These are phyloP conservation scores for Malus sieversii DNA, from an alignment of 306 rosid genomes.

Conservation along the genomic window DNA sequence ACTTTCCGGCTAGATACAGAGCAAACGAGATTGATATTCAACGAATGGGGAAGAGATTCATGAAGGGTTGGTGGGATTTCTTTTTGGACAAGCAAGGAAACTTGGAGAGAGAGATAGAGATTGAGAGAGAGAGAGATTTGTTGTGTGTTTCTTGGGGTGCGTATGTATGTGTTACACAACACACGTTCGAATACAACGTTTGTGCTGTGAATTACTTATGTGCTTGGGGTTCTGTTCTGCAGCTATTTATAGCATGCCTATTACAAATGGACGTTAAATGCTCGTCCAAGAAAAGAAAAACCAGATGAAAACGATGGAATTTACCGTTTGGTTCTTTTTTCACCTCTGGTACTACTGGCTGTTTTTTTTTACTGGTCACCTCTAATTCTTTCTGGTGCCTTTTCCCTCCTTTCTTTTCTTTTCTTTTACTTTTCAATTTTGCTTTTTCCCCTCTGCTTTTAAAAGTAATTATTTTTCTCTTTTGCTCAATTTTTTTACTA, in stretches of 20 bases:
- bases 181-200: slow-evolving; percentile 32
- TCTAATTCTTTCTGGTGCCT: neutral
- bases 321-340: neutral
- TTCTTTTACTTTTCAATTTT: neutral
- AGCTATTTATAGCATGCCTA: slow-evolving; percentile 50
- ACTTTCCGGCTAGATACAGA: neutral
- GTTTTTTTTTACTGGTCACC: slow-evolving; percentile 1
- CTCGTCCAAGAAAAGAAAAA: slow-evolving; percentile 23
- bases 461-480: no score
- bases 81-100: slow-evolving; percentile 2
- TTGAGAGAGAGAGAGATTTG: neutral
- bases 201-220: slow-evolving; percentile 22
- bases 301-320: neutral
- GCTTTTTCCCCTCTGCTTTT: neutral
- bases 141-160: neutral
- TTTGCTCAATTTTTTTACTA: no score
- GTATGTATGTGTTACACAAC: neutral
- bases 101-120: neutral
- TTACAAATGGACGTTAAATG: slow-evolving; percentile 46
- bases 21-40: slow-evolving; percentile 20
- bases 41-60: slow-evolving; percentile 16
- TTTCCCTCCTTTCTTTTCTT: neutral
- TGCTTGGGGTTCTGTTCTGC: neutral
- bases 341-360: neutral
- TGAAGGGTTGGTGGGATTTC: slow-evolving; percentile 22